Evolutionary conservation across 2,329 filamentous ascomycete species (phyloP), one percentile per base, ranked within the genome.

Genomic region (Colletotrichum falcatum): DNA sequence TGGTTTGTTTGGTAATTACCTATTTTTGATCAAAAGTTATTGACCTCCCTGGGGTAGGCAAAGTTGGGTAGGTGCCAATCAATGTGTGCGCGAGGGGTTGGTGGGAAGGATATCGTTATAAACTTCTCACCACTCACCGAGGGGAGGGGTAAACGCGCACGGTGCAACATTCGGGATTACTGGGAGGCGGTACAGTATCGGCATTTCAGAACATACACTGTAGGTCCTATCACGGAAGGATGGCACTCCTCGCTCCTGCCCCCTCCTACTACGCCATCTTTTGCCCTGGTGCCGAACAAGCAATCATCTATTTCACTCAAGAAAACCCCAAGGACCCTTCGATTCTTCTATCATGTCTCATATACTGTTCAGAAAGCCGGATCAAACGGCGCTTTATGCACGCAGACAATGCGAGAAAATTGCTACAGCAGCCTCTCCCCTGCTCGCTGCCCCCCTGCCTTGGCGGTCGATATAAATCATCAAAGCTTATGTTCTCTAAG

Each of bases 401-500:
- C 23, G 16, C 58, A 61, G 16, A 11, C 59, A 5, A 61, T 61
- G 30, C 3, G 9, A 6, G n/a, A 16, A 35, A 14, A 4, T 1
- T 18, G 28, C 18, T 5, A 35, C 7, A 12, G 8, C 28, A 28
- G 9, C 11, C 11, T 35, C 28, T n/a, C 18, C 18, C 42, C 28
- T 14, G 23, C 28, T 42, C 33, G 8, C 3, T 18, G 26, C 9
- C 33, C 9, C 42, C 7, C 28, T 23, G 16, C 18, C 49, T 6
- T 7, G 42, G 4, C 12, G 3, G 26, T 20, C 16, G 5, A 35
- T 14, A 42, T 44, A n/a, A 8, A 30, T 7, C 14, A n/a, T 37
- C 55, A 74, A 33, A 77, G 42, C 51, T 73, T 70, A 54, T 76
- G 72, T 66, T 80, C 75, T 44, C 73, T 74, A 5, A 81, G 70